Conservation (phyloP, 345 rosid species). For the Linum trigynum region DNA sequence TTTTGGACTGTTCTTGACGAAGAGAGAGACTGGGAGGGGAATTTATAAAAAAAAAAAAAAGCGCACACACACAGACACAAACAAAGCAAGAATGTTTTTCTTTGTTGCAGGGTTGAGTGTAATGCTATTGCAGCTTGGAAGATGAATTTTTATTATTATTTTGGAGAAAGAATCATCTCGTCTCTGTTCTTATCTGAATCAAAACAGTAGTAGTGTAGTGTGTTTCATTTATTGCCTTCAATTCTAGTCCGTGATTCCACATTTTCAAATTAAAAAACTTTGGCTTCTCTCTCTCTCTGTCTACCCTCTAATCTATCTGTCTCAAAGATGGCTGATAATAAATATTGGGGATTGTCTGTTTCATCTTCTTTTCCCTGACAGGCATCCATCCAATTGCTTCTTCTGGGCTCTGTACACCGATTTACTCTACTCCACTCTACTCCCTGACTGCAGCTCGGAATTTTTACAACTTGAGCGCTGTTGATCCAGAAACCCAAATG, state of each 20-base stretch:
- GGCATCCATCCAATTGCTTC: slow-evolving; percentile 1
- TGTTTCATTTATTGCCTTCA: slow-evolving; percentile 41
- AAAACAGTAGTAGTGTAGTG: slow-evolving; percentile 2
- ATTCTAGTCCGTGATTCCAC: slow-evolving; percentile 30
- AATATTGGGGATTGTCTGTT: not conserved
- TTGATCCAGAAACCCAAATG: not conserved
- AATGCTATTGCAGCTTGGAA: slow-evolving; percentile 13
- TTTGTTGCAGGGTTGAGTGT: slow-evolving; percentile 12
- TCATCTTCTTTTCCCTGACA: not conserved
- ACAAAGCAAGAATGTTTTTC: too few species aligned
- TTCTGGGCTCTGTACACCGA: slow-evolving; percentile 13
- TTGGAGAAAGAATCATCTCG: slow-evolving; percentile 9
- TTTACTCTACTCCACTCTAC: too few species aligned
- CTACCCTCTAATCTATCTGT: not conserved
- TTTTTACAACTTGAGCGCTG: not conserved
- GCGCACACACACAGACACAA: too few species aligned
- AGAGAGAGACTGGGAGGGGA: too few species aligned
- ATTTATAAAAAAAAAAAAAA: too few species aligned
- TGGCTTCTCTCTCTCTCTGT: slow-evolving; percentile 15
- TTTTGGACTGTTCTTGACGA: too few species aligned
- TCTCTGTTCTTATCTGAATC: slow-evolving; percentile 17
- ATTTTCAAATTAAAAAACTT: slow-evolving; percentile 14
- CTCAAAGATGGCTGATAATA: not conserved
- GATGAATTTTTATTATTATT: not conserved
- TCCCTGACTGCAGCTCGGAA: slow-evolving; percentile 13